These are phyloP conservation scores for Apiospora pterosperma DNA, from an alignment of 2,329 filamentous ascomycete species.

Conservation along the genomic window DNA sequence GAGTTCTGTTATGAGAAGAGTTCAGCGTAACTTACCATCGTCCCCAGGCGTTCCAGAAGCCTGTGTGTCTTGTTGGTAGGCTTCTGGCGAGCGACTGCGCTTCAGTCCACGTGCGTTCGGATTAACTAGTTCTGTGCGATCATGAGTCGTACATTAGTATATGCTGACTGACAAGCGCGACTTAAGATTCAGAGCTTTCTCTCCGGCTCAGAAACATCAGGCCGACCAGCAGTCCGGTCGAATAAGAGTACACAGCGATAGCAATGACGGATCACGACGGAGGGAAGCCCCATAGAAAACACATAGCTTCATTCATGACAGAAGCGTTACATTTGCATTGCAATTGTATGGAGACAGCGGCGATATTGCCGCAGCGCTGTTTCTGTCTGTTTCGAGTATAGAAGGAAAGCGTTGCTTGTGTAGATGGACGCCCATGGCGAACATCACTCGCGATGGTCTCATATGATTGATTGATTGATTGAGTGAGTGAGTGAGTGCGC, in stretches of 20 bases:
- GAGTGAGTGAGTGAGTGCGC: background rate
- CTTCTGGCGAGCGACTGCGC: conserved; percentile 72
- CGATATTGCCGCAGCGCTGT: background rate
- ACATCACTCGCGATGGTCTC: background rate
- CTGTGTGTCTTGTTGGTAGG: conserved; percentile 50
- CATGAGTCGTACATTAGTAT: conserved; percentile 24
- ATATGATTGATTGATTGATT: background rate
- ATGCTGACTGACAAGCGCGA: background rate
- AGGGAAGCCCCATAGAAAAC: conserved; percentile 1
- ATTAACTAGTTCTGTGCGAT: conserved; percentile 45
- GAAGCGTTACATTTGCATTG: conserved; percentile 1
- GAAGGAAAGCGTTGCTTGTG: background rate
- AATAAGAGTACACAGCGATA: background rate
- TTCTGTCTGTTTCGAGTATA: background rate
- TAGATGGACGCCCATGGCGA: background rate
- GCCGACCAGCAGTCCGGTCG: background rate
- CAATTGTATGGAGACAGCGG: background rate
- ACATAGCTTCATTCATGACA: conserved; percentile 1
- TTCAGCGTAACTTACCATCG: conserved; percentile 64
- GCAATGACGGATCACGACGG: background rate
- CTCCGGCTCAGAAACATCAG: conserved; percentile 2
- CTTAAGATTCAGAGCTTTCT: background rate
- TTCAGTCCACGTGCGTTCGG: conserved; percentile 68
- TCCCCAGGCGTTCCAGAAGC: conserved; percentile 58
- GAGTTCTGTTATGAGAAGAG: background rate